These are phyloP conservation scores for Hypoxylon sp. DNA, from an alignment of 2,329 filamentous ascomycete genomes.

Conservation along the genomic window DNA sequence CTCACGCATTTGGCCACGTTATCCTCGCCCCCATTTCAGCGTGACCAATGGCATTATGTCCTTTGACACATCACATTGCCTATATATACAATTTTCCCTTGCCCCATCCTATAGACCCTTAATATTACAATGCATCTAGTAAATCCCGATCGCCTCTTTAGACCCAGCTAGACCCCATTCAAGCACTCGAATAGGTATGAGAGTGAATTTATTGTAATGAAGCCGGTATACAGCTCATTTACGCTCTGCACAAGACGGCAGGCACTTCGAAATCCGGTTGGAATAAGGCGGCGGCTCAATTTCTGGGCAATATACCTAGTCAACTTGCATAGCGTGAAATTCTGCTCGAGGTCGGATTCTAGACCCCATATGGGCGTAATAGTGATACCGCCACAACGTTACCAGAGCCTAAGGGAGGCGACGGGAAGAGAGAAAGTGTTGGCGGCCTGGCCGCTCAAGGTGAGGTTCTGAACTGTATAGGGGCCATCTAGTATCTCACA, in stretches of 20 bases:
- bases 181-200: neutral
- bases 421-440: neutral
- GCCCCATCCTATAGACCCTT: constrained; percentile 26
- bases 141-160: constrained; percentile 28
- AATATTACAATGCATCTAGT: constrained; percentile 32
- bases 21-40: neutral
- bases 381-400: constrained; percentile 22
- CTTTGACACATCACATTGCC: constrained; percentile 10
- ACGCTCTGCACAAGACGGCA: constrained; percentile 2
- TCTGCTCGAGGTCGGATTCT: constrained; percentile 20
- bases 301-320: constrained; percentile 36
- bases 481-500: neutral
- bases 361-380: neutral
- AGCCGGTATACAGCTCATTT: constrained; percentile 18
- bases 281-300: constrained; percentile 39
- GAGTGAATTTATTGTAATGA: constrained; percentile 13
- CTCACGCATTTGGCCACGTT: constrained; percentile 9
- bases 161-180: constrained; percentile 32
- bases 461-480: neutral
- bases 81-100: constrained; percentile 15
- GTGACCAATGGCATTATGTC: constrained; percentile 23
- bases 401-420: constrained; percentile 1
- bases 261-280: neutral
- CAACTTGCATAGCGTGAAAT: constrained; percentile 11
- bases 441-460: neutral